Base-by-base conservation (phyloP, 345 rosid genomes). In the Luvunga scandens region DNA sequence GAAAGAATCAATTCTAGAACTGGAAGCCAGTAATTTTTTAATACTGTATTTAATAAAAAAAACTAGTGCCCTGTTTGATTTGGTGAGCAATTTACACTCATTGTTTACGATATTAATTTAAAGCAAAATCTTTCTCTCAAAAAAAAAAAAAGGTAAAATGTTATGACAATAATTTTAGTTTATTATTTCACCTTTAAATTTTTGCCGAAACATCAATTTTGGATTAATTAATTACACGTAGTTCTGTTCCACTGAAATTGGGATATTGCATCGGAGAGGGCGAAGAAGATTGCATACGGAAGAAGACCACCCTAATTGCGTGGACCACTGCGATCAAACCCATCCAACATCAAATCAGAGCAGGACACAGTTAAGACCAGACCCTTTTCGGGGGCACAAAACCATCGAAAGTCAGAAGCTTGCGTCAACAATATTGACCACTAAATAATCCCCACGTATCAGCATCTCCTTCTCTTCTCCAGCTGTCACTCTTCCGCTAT, bases 361-460 rank as follows among this genome's bases (percentile, higher is more conserved):
- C 6, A 31, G 42, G 21, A 63, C 13, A 4, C 19, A 18, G 30
- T 5, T 55, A 10, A 72, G 33, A n/a, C 7, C 14, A 7, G 45
- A 66, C 33, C 45, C 45, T 27, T 30, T 63, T 63, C 22, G 66
- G 66, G 38, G 2, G 45, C 48, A 19, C 5, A 24, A 24, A 21
- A 66, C n/a, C 18, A 31, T 36, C 36, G 27, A 16, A 39, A 57
- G 66, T 71, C 65, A 13, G 13, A 13, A 62, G 8, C 62, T 55
- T 28, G 28, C 75, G 42, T 77, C 73, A 48, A 45, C 27, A 65
- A 39, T 34, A 31, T 27, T 12, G 7, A 25, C 66, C 79, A 28
- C 13, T 50, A 27, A 22, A 14, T 7, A 4, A 10, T 5, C 6
- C 25, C 83, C 85, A 79, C 81, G 83, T 79, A 79, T 79, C 68